phyloP scores from a whole-genome alignment of 2,329 filamentous ascomycete species.

The Ophiostoma perfectum region DNA sequence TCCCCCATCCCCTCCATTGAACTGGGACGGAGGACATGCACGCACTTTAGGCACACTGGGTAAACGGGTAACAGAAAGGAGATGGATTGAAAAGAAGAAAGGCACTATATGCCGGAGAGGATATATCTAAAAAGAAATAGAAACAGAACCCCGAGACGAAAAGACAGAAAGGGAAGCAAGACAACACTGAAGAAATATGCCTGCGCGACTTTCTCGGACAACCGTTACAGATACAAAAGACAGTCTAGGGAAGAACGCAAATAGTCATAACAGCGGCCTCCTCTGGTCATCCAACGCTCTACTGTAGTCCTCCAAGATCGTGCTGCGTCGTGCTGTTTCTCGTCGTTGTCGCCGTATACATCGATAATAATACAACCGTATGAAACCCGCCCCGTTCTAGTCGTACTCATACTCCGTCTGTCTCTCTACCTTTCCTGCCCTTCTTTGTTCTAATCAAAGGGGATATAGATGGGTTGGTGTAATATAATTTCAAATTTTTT shows the following conservation, averaged over 20 bases:
- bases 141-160: background rate
- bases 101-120: background rate
- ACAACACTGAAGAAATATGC: background rate
- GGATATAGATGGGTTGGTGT: background rate
- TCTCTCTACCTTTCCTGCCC: background rate
- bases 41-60: background rate
- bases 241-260: background rate
- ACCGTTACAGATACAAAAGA: background rate
- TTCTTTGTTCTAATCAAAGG: too few species aligned
- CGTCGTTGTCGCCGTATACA: background rate
- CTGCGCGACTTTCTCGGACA: background rate
- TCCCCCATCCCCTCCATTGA: background rate
- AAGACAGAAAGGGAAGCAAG: background rate
- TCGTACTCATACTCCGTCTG: background rate
- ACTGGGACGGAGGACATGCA: background rate
- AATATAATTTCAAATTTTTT: conserved; percentile 2
- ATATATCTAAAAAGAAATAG: background rate
- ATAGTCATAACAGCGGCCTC: too few species aligned
- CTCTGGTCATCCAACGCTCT: too few species aligned
- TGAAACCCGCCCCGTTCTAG: background rate
- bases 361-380: background rate
- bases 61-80: conserved; percentile 1
- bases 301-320: too few species aligned
- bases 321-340: background rate
- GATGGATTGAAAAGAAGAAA: background rate